Evolutionary conservation across 352 stramenopile genomes (phyloP).

Genomic region (Albugo laibachii): DNA sequence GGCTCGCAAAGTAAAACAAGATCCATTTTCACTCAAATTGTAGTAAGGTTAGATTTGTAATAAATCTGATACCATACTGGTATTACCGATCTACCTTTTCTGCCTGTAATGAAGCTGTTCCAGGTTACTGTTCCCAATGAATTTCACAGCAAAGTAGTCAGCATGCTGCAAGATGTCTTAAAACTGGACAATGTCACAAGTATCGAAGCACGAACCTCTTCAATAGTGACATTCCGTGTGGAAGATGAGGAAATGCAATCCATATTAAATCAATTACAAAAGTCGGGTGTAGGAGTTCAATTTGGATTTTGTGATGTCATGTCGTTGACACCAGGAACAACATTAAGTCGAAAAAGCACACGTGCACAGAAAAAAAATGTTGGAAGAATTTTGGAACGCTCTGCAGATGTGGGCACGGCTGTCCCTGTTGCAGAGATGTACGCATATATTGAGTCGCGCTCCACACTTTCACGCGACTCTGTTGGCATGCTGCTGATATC

Average conservation of each 20-base stretch:
- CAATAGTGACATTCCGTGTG: slow-evolving; percentile 74
- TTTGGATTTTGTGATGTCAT: slow-evolving; percentile 80
- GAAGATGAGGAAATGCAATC: no score
- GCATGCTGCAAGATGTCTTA: slow-evolving; percentile 55
- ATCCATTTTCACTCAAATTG: no score
- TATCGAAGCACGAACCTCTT: slow-evolving; percentile 67
- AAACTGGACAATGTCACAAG: slow-evolving; percentile 71
- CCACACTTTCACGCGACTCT: slow-evolving; percentile 58
- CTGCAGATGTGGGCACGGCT: slow-evolving; percentile 57
- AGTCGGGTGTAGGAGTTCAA: slow-evolving; percentile 62
- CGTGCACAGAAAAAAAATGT: slow-evolving; percentile 41
- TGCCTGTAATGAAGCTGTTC: no score
- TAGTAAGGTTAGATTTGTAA: no score
- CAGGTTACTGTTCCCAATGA: no score
- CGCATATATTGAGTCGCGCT: slow-evolving; percentile 63
- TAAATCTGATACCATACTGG: no score
- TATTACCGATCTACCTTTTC: no score
- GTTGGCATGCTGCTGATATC: slow-evolving; percentile 75
- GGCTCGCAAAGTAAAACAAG: no score
- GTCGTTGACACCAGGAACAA: slow-evolving; percentile 67
- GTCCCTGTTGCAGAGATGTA: slow-evolving; percentile 79
- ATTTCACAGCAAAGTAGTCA: no score
- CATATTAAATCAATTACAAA: slow-evolving; percentile 64
- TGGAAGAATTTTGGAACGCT: slow-evolving; percentile 49
- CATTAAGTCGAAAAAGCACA: slow-evolving; percentile 22